Conservation (phyloP, 2,329 filamentous ascomycete species). For the Rhexocercosporidium sp. region DNA sequence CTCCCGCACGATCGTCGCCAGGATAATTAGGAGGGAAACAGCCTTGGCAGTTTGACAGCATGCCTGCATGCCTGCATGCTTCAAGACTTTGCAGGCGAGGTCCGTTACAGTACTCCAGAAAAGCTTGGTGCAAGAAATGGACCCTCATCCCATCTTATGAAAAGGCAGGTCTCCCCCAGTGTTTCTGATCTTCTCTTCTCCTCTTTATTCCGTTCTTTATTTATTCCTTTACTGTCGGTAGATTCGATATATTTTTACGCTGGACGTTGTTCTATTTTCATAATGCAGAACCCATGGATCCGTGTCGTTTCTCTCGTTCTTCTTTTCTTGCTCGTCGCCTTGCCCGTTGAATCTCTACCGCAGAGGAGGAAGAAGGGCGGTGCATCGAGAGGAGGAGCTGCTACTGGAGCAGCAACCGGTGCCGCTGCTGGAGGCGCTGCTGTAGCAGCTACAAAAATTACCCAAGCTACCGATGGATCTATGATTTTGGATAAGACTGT, state of each 20-base stretch:
- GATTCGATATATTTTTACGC: constrained; percentile 28
- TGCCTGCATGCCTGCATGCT: too few relatives aligned
- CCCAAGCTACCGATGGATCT: constrained; percentile 56
- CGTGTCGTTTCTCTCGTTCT: constrained; percentile 30
- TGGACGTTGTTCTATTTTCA: constrained; percentile 31
- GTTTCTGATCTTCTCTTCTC: background rate
- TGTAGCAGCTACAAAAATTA: constrained; percentile 17
- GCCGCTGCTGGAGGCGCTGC: constrained; percentile 21
- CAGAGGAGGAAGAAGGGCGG: constrained; percentile 26
- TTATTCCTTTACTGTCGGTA: constrained; percentile 15
- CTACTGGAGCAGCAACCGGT: constrained; percentile 11
- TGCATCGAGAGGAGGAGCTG: constrained; percentile 3
- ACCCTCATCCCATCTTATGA: constrained; percentile 22
- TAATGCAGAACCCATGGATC: constrained; percentile 31
- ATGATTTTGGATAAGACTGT: constrained; percentile 60
- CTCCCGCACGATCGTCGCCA: constrained; percentile 25
- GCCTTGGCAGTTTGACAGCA: constrained; percentile 33
- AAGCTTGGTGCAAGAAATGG: constrained; percentile 5
- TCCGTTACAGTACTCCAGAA: constrained; percentile 11
- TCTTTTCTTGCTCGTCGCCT: constrained; percentile 25
- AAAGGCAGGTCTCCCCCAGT: background rate
- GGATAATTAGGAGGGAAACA: constrained; percentile 28
- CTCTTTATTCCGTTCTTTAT: constrained; percentile 14
- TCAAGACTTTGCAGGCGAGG: constrained; percentile 9
- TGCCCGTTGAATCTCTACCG: constrained; percentile 31